Base-by-base conservation (phyloP, 371 early-diverging fungal genomes). In the Nosema muscidifuracis region DNA sequence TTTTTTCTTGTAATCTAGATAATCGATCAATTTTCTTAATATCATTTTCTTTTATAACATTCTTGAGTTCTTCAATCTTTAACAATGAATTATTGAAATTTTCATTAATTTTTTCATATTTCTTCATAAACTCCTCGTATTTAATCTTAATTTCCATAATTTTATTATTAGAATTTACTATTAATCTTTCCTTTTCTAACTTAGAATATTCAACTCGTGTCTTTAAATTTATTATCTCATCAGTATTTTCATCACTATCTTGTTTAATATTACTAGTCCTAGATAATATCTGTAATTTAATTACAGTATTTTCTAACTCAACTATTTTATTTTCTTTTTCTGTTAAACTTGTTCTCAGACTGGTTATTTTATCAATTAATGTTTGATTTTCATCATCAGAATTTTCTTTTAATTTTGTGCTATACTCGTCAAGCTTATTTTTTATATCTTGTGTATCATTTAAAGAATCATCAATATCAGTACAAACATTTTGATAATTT, bases 41-140 rank as follows among this genome's bases (percentile, higher is more conserved):
- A 36, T 38, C 51, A 15, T 62, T 22, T 10, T 63, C 38, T 30
- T 71, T 61, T 42, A 26, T 4, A 62, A 44, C 44, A 22, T 63
- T 57, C 26, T 47, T 66, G 1, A 57, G 30, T 12, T 28, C 24
- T 31, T 68, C 75, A 0, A 65, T 36, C 18, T 55, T 18, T 16
- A 63, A 63, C 24, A 67, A 1, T 26, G 33, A 3, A 26, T 60
- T 33, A 31, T 58, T 56, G n/a, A 47, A 63, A 28, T 74, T 63
- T 42, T 74, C 56, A 31, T 36, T 31, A 0, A 74, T 34, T 16
- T 51, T 44, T 16, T 68, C 40, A 31, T 60, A 38, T 42, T 56
- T 58, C 16, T 64, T 67, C 4, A 3, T 13, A 43, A 65, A 56
- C 62, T 58, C 60, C 36, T 66, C 74, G 60, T 62, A 67, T 36